phyloP scores from a whole-genome alignment of 176 grass and related monocot species.

The Avena atlantica region DNA sequence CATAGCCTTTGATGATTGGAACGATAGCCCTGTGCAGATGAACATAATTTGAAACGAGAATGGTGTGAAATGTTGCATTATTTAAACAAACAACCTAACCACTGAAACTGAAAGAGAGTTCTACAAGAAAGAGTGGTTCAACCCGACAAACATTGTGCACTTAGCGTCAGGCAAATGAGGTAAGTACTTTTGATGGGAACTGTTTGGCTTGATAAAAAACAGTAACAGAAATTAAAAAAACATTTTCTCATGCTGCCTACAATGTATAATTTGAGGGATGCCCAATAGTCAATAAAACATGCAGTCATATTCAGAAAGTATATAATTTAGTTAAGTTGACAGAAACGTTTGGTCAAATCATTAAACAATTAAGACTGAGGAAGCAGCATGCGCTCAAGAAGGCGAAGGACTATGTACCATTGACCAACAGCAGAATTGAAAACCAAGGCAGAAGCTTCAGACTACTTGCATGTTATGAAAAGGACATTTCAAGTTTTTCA shows the following conservation, averaged over 20 bases:
- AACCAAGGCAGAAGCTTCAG: constrained; percentile 4
- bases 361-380: not conserved
- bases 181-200: constrained; percentile 9
- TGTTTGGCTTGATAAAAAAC: not conserved
- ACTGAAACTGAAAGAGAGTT: not conserved
- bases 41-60: constrained; percentile 38
- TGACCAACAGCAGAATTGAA: not conserved
- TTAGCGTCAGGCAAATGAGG: not conserved
- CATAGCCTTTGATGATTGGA: constrained; percentile 92
- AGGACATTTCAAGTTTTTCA: constrained; percentile 39
- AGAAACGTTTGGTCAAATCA: constrained; percentile 25
- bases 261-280: constrained; percentile 18
- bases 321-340: not conserved
- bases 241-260: not conserved
- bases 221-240: not conserved
- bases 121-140: not conserved
- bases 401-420: not conserved
- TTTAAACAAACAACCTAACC: not conserved
- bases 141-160: not conserved
- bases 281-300: not conserved
- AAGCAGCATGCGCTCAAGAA: not conserved
- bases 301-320: constrained; percentile 13
- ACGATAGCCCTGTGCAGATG: constrained; percentile 83
- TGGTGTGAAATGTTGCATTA: not conserved
- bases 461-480: constrained; percentile 11